These are phyloP conservation scores for Yarrowia galli DNA, from an alignment of 1,139 yeast genomes.

Conservation along the genomic window DNA sequence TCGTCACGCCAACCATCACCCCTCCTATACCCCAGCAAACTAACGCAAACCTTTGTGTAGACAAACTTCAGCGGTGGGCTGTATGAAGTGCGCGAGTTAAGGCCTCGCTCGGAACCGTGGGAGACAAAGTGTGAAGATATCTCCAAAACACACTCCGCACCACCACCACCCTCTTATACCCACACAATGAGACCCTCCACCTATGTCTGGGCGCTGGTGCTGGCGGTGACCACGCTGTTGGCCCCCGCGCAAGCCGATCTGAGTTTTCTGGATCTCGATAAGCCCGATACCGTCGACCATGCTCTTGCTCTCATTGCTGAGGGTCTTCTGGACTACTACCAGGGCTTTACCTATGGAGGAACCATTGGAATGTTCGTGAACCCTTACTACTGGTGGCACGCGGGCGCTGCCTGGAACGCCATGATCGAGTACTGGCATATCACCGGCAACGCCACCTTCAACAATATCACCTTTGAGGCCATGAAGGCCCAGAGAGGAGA, in stretches of 20 bases:
- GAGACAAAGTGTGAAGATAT: not conserved
- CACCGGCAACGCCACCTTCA: constrained; percentile 74
- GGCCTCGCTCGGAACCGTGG: not conserved
- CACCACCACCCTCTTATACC: not conserved
- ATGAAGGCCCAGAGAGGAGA: constrained; percentile 79
- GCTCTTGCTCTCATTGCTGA: constrained; percentile 67
- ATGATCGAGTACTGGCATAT: constrained; percentile 78
- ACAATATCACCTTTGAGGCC: constrained; percentile 64
- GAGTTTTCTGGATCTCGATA: constrained; percentile 42
- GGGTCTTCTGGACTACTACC: constrained; percentile 86
- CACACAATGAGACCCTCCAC: constrained; percentile 34
- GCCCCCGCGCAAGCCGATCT: constrained; percentile 33
- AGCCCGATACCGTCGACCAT: constrained; percentile 51
- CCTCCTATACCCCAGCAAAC: constrained; percentile 19
- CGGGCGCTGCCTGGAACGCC: constrained; percentile 95
- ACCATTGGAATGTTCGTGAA: constrained; percentile 80
- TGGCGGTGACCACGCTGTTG: constrained; percentile 27
- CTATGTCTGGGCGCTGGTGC: constrained; percentile 27
- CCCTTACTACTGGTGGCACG: constrained; percentile 99
- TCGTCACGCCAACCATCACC: not conserved
- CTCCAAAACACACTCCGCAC: not conserved
- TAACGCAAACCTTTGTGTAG: constrained; percentile 19
- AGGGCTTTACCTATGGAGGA: constrained; percentile 72
- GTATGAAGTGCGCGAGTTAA: constrained; percentile 27
- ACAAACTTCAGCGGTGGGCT: constrained; percentile 25